These are phyloP conservation scores for Colletotrichum navitas DNA, from an alignment of 2,329 filamentous ascomycete genomes.

Conservation along the genomic window DNA sequence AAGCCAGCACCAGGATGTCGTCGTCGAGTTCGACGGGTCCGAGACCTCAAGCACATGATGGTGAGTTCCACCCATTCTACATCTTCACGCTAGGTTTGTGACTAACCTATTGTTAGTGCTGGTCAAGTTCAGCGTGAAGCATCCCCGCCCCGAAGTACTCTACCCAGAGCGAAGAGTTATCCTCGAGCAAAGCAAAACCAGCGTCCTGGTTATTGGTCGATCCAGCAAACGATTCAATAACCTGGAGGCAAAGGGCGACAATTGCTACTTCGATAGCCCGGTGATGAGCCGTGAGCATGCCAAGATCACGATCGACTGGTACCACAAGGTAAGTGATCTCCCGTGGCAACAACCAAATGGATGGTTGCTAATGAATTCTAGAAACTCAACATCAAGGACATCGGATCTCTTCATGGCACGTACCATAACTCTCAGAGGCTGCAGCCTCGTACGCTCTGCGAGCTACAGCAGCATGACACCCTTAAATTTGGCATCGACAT, in stretches of 20 bases:
- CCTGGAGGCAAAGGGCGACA: slow-evolving; percentile 58
- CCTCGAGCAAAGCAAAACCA: slow-evolving; percentile 45
- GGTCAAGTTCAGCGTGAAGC: slow-evolving; percentile 48
- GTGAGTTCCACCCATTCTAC: slow-evolving; percentile 8
- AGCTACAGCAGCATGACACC: slow-evolving; percentile 48
- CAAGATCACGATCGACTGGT: slow-evolving; percentile 59
- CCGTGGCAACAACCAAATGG: neutral
- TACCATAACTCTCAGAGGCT: slow-evolving; percentile 55
- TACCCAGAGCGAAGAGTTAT: slow-evolving; percentile 45
- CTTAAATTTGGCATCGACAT: slow-evolving; percentile 54
- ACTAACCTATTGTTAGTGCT: slow-evolving; percentile 46
- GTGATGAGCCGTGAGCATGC: slow-evolving; percentile 81
- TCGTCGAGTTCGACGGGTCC: slow-evolving; percentile 14
- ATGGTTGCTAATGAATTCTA: slow-evolving; percentile 45
- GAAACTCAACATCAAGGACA: slow-evolving; percentile 61
- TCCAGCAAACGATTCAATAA: slow-evolving; percentile 56
- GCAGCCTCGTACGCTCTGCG: slow-evolving; percentile 32
- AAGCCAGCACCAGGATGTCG: slow-evolving; percentile 23
- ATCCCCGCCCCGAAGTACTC: slow-evolving; percentile 42
- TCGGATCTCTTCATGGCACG: slow-evolving; percentile 66
- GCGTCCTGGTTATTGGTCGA: slow-evolving; percentile 56
- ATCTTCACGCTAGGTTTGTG: slow-evolving; percentile 22
- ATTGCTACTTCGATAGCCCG: slow-evolving; percentile 77
- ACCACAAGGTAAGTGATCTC: slow-evolving; percentile 57
- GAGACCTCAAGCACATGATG: slow-evolving; percentile 28